Evolutionary conservation across 2,329 filamentous ascomycete genomes (phyloP).

Genomic region (Bertia moriformis): DNA sequence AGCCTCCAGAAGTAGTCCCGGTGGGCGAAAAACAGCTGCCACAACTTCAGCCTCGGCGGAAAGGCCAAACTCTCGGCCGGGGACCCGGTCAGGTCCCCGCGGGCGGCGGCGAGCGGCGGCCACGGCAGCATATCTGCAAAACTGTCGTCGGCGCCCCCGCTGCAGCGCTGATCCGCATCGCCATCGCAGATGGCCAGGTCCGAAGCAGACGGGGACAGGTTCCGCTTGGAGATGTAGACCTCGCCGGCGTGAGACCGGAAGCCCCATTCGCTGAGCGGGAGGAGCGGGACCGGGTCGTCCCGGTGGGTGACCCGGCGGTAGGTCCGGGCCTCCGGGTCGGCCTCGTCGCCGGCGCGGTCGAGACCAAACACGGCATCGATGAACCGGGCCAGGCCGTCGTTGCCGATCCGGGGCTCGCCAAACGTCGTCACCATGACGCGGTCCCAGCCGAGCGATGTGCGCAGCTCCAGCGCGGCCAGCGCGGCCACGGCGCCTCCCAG

Average conservation of each 20-base stretch:
- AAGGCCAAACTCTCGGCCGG: constrained; percentile 11
- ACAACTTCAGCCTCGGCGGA: constrained; percentile 55
- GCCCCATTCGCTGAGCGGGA: constrained; percentile 79
- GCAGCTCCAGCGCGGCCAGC: constrained; percentile 71
- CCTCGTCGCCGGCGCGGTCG: constrained; percentile 11
- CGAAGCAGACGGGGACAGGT: constrained; percentile 49
- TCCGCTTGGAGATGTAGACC: constrained; percentile 63
- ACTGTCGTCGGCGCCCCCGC: constrained; percentile 38
- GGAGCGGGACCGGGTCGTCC: constrained; percentile 74
- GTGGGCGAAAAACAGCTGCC: constrained; percentile 86
- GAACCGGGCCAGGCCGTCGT: constrained; percentile 36
- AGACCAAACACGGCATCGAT: constrained; percentile 37
- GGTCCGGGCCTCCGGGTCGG: constrained; percentile 13
- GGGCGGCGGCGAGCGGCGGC: constrained; percentile 27
- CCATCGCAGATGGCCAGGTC: constrained; percentile 65
- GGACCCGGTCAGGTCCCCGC: constrained; percentile 43
- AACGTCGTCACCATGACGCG: constrained; percentile 75
- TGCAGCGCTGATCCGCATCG: constrained; percentile 57
- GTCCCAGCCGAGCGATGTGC: constrained; percentile 56
- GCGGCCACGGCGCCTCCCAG: constrained; percentile 85
- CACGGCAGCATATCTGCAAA: constrained; percentile 8
- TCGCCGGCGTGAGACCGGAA: constrained; percentile 77
- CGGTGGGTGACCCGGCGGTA: constrained; percentile 76
- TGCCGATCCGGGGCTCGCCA: constrained; percentile 65
- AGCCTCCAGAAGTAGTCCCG: constrained; percentile 93